These are phyloP conservation scores for Smithsoniella earleae DNA, from an alignment of 163 green algal genomes.

Conservation along the genomic window DNA sequence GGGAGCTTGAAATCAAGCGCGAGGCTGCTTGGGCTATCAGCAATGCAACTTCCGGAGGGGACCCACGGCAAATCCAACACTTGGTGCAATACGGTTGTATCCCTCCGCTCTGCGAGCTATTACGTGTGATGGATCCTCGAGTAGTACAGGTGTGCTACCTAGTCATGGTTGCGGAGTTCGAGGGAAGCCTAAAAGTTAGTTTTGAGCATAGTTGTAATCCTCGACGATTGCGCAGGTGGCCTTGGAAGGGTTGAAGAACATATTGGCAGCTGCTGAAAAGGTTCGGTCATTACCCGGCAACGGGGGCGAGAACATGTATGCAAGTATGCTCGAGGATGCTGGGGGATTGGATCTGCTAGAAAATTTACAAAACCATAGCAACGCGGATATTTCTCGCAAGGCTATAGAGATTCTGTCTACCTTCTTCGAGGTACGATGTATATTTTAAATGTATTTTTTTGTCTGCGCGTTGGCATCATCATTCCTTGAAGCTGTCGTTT, in stretches of 20 bases:
- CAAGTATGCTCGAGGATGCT: constrained; percentile 84
- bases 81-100: constrained; percentile 77
- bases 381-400: constrained; percentile 99
- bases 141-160: constrained; percentile 2
- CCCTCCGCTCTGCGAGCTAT: constrained; percentile 91
- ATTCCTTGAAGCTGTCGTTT: too few relatives aligned
- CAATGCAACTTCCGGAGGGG: constrained; percentile 92
- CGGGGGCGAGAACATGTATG: constrained; percentile 73
- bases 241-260: constrained; percentile 85
- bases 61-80: constrained; percentile 80
- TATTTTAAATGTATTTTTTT: not conserved
- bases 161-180: not conserved
- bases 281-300: constrained; percentile 46
- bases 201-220: too few relatives aligned
- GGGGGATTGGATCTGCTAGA: constrained; percentile 98
- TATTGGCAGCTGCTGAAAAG: constrained; percentile 64
- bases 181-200: too few relatives aligned
- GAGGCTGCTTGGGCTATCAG: constrained; percentile 97
- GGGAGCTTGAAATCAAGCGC: constrained; percentile 99
- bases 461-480: not conserved
- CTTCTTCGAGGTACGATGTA: constrained; percentile 72
- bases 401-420: constrained; percentile 85
- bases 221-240: constrained; percentile 85
- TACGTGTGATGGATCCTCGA: constrained; percentile 66
- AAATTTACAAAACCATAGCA: constrained; percentile 86